Conservation (phyloP, 1,284 basidiomycete genomes). For the Rhodotorula sp. region DNA sequence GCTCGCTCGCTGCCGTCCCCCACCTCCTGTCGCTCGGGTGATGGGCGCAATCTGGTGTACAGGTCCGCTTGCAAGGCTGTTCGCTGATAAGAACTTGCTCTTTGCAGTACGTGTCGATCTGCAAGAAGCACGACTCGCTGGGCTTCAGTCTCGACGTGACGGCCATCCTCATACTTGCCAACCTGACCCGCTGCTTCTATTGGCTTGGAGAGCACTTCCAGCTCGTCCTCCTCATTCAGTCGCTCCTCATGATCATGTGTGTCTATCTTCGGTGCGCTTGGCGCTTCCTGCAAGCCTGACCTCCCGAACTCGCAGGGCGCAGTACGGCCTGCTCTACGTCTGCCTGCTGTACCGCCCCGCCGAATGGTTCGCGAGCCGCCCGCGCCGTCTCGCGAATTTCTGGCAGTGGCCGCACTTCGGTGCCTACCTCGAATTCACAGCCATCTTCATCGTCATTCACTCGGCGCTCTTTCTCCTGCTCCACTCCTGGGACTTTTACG, state of each 20-base stretch:
- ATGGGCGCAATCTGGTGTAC: too few relatives aligned
- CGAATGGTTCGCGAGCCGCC: neutral
- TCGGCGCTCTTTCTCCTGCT: slow-evolving; percentile 47
- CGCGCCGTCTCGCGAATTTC: slow-evolving; percentile 47
- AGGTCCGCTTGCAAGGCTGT: neutral
- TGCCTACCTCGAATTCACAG: slow-evolving; percentile 56
- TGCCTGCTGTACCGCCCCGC: slow-evolving; percentile 54
- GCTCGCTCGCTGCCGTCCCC: neutral
- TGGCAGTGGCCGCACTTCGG: slow-evolving; percentile 48
- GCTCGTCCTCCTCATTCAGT: slow-evolving; percentile 52
- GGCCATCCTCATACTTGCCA: slow-evolving; percentile 50
- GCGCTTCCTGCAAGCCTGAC: neutral
- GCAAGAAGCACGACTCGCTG: slow-evolving; percentile 48
- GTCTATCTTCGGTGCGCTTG: slow-evolving; percentile 50
- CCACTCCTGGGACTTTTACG: slow-evolving; percentile 42
- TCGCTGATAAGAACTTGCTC: neutral
- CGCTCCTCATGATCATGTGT: slow-evolving; percentile 51
- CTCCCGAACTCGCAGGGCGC: neutral
- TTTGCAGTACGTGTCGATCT: slow-evolving; percentile 32
- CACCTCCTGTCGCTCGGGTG: too few relatives aligned
- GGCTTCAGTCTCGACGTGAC: slow-evolving; percentile 56
- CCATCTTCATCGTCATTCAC: slow-evolving; percentile 52
- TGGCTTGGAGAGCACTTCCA: slow-evolving; percentile 53
- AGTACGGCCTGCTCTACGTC: slow-evolving; percentile 53
- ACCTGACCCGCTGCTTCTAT: slow-evolving; percentile 50